Conservation (phyloP, 257 asterid species). For the Scutellaria baicalensis region DNA sequence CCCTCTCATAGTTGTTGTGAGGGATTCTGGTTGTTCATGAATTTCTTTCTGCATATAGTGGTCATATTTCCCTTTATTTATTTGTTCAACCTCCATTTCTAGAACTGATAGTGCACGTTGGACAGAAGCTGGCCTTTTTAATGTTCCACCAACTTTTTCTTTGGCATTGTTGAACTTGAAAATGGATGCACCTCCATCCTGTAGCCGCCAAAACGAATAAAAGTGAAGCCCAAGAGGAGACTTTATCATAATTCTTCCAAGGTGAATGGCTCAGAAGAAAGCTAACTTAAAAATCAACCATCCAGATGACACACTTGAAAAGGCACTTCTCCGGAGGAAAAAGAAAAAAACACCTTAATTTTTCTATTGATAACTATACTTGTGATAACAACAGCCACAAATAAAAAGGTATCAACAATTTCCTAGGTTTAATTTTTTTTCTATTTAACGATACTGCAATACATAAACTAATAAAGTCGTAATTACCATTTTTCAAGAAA, state of each 20-base stretch:
- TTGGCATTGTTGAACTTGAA: conserved; percentile 67
- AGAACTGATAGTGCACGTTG: conserved; percentile 91
- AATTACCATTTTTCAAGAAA: neutral
- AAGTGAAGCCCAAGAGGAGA: conserved; percentile 2
- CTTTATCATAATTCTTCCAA: neutral
- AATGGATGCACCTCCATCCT: conserved; percentile 91
- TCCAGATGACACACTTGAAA: neutral
- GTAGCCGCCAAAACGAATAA: conserved; percentile 14
- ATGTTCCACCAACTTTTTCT: conserved; percentile 44
- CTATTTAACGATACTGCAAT: neutral
- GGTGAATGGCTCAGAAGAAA: neutral
- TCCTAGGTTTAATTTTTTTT: neutral
- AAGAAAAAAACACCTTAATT: neutral
- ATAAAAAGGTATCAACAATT: neutral
- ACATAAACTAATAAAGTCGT: neutral
- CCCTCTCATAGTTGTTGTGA: conserved; percentile 94
- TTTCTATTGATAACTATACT: neutral
- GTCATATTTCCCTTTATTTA: conserved; percentile 89
- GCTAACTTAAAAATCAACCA: neutral
- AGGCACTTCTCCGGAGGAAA: neutral
- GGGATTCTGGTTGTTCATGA: conserved; percentile 95
- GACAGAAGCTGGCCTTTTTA: conserved; percentile 72
- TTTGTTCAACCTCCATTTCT: conserved; percentile 97
- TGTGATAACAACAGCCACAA: neutral
- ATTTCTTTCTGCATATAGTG: conserved; percentile 99